Percentiles rank a stretch among this genome's conserved stretches.
Conservation (phyloP, 2,329 filamentous ascomycete genomes). For the Epichloe scottii region DNA sequence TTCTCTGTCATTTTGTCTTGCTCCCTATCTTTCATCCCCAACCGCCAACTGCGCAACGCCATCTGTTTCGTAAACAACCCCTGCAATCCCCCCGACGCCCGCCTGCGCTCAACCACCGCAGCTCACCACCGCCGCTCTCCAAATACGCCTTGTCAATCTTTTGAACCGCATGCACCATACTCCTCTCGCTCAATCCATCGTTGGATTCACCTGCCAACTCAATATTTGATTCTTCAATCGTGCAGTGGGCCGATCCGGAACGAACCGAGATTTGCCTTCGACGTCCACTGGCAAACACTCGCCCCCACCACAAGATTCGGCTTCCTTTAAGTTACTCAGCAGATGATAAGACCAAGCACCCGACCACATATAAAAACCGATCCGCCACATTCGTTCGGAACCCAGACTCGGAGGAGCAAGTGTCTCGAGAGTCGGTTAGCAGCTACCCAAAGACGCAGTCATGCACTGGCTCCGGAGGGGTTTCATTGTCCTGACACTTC, state of each 20-base stretch:
- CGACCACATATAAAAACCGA: neutral
- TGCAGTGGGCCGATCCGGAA: neutral
- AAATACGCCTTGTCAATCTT: too few species aligned
- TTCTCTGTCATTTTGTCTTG: neutral
- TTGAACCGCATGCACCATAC: too few species aligned
- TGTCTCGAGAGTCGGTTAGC: neutral
- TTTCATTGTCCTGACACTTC: slow-evolving; percentile 24
- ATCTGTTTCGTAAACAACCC: too few species aligned
- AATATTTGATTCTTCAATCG: too few species aligned
- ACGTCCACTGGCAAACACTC: neutral
- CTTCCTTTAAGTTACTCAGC: neutral
- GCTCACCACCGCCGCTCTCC: too few species aligned
- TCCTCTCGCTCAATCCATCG: too few species aligned
- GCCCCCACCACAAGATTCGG: neutral
- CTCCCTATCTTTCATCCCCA: neutral
- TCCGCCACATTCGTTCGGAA: neutral
- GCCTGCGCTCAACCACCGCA: too few species aligned
- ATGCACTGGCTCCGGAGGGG: slow-evolving; percentile 38
- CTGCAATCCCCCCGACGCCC: too few species aligned
- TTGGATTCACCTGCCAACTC: too few species aligned
- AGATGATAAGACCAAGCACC: neutral
- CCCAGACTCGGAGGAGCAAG: neutral
- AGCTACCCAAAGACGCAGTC: slow-evolving; percentile 4
- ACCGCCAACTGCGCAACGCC: too few species aligned
- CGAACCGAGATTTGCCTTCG: neutral